These are phyloP conservation scores for Geotrichum klebahnii DNA, from an alignment of 1,139 yeast species.

Conservation along the genomic window DNA sequence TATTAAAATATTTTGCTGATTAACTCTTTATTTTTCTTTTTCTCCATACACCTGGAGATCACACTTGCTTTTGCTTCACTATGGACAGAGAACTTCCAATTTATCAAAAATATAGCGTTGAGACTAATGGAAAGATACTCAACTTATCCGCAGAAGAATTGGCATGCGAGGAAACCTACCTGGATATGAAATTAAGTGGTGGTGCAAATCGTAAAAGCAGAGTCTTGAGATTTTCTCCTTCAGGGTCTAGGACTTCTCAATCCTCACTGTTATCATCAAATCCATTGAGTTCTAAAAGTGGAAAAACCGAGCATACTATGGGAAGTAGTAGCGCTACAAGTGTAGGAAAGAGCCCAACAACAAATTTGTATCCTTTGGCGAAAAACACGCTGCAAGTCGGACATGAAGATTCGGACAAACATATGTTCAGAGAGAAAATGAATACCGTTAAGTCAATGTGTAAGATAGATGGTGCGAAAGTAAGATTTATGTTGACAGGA, in stretches of 20 bases:
- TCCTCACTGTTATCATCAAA: not conserved
- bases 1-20: not conserved
- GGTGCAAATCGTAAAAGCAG: no score
- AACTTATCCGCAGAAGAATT: not conserved
- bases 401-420: no score
- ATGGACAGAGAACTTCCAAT: constrained; percentile 1
- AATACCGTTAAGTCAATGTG: constrained; percentile 2
- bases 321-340: not conserved
- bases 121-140: not conserved
- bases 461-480: not conserved
- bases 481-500: not conserved
- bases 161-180: not conserved
- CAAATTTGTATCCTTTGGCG: not conserved
- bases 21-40: not conserved
- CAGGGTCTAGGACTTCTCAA: not conserved
- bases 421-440: constrained; percentile 3
- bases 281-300: not conserved
- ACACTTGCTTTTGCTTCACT: constrained; percentile 5
- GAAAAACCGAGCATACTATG: not conserved
- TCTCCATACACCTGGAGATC: not conserved
- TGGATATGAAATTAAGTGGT: not conserved
- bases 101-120: constrained; percentile 7
- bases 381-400: no score
- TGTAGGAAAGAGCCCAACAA: not conserved
- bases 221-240: no score